Evolutionary conservation across 495 filamentous ascomycete species (phyloP).

Genomic region (Aspergillus ellipticus): DNA sequence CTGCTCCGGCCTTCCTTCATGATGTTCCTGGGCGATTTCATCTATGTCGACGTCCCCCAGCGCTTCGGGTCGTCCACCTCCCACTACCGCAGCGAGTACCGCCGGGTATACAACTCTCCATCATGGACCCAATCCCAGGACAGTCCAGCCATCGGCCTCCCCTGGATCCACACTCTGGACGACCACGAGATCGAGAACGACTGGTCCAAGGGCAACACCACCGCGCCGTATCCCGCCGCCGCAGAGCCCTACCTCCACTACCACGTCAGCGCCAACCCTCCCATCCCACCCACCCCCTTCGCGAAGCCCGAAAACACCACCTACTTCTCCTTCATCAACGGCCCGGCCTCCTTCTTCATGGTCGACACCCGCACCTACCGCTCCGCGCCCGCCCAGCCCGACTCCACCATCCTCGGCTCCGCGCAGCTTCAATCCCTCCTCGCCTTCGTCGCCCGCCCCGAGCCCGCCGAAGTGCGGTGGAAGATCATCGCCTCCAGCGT

Average conservation of each 20-base stretch:
- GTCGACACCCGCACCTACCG: constrained; percentile 89
- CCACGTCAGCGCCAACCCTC: constrained; percentile 80
- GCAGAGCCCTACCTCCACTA: constrained; percentile 87
- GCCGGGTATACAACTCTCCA: constrained; percentile 87
- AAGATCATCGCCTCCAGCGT: constrained; percentile 86
- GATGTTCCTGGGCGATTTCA: constrained; percentile 98
- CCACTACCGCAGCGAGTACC: constrained; percentile 85
- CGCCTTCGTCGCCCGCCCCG: constrained; percentile 63
- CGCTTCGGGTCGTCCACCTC: constrained; percentile 67
- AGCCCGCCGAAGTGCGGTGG: constrained; percentile 78
- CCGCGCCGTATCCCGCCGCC: constrained; percentile 67
- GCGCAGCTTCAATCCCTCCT: constrained; percentile 78
- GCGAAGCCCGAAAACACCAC: constrained; percentile 54
- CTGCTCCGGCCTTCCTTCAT: constrained; percentile 71
- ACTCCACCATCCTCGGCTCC: constrained; percentile 82
- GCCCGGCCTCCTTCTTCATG: constrained; percentile 91
- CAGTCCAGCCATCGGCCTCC: constrained; percentile 54
- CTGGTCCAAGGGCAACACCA: constrained; percentile 69
- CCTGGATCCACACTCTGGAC: constrained; percentile 94
- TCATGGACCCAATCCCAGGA: constrained; percentile 67
- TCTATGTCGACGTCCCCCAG: constrained; percentile 89
- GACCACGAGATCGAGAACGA: constrained; percentile 96
- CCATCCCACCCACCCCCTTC: constrained; percentile 42
- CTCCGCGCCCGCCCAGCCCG: constrained; percentile 52
- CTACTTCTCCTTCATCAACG: constrained; percentile 83